Percentiles rank a stretch among this genome's conserved stretches.
These are phyloP conservation scores for Volvox africanus DNA, from an alignment of 139 green algal genomes.

Conservation along the genomic window DNA sequence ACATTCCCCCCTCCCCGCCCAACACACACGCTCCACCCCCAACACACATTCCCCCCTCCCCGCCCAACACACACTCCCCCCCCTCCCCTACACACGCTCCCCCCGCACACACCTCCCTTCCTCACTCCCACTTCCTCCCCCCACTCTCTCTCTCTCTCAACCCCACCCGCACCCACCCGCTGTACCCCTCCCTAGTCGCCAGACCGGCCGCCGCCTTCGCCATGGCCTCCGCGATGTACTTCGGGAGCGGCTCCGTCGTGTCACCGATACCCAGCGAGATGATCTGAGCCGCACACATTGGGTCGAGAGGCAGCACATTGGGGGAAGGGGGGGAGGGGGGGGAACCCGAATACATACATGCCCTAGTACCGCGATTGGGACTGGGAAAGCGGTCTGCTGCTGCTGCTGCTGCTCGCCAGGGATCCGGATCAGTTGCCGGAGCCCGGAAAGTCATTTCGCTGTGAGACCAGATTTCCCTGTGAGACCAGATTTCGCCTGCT, in stretches of 20 bases:
- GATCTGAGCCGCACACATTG: no score
- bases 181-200: conserved; percentile 94
- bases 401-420: no score
- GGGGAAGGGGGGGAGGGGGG: conserved; percentile 55
- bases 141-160: neutral
- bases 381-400: no score
- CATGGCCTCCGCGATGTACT: conserved; percentile 90
- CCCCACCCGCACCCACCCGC: conserved; percentile 69
- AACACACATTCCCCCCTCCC: neutral
- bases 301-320: conserved; percentile 23
- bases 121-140: neutral
- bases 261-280: conserved; percentile 98
- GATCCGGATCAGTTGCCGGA: no score
- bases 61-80: neutral
- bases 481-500: no score
- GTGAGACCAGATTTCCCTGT: no score
- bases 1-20: neutral
- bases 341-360: no score
- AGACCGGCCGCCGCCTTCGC: conserved; percentile 84
- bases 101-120: neutral
- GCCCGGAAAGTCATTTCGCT: no score
- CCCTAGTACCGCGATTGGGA: no score
- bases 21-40: neutral
- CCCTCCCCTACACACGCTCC: neutral
- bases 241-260: conserved; percentile 98